Percentiles rank a stretch among this genome's conserved stretches.
These are phyloP conservation scores for Rhizopus stolonifer DNA, from an alignment of 371 early-diverging fungal species.

Conservation along the genomic window DNA sequence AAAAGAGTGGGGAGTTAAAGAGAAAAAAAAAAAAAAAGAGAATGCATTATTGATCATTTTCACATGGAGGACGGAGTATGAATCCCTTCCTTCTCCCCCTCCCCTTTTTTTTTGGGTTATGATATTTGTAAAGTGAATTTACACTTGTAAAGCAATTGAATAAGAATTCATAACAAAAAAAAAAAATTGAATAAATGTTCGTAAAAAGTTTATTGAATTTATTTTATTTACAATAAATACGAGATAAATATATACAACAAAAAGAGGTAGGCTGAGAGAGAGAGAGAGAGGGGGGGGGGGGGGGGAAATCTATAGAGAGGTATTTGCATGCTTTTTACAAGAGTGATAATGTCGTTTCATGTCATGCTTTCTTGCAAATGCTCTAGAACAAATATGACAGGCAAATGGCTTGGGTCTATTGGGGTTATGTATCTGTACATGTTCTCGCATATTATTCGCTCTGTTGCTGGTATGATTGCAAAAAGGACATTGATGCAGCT, in stretches of 20 bases:
- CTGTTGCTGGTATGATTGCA: slow-evolving; percentile 41
- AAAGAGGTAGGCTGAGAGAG: background rate
- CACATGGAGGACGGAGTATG: slow-evolving; percentile 6
- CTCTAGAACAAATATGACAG: slow-evolving; percentile 50
- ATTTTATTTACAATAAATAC: background rate
- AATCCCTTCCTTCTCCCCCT: background rate
- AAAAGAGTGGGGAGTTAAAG: slow-evolving; percentile 19
- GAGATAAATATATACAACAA: background rate
- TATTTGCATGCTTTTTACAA: slow-evolving; percentile 15
- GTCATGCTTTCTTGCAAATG: slow-evolving; percentile 72
- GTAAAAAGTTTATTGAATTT: no score
- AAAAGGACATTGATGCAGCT: slow-evolving; percentile 30
- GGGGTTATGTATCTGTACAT: slow-evolving; percentile 42
- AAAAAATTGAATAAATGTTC: no score
- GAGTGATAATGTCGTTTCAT: slow-evolving; percentile 57
- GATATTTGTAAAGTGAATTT: background rate
- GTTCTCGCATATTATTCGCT: slow-evolving; percentile 47
- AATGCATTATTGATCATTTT: slow-evolving; percentile 1
- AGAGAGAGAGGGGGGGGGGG: background rate
- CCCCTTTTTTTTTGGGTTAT: background rate
- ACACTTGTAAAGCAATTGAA: no score
- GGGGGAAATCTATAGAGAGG: no score
- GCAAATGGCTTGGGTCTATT: slow-evolving; percentile 35
- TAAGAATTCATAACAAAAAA: no score
- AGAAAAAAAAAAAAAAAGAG: slow-evolving; percentile 2